Evolutionary conservation across 2,329 filamentous ascomycete genomes (phyloP).

Genomic region (Zymoseptoria tritici): DNA sequence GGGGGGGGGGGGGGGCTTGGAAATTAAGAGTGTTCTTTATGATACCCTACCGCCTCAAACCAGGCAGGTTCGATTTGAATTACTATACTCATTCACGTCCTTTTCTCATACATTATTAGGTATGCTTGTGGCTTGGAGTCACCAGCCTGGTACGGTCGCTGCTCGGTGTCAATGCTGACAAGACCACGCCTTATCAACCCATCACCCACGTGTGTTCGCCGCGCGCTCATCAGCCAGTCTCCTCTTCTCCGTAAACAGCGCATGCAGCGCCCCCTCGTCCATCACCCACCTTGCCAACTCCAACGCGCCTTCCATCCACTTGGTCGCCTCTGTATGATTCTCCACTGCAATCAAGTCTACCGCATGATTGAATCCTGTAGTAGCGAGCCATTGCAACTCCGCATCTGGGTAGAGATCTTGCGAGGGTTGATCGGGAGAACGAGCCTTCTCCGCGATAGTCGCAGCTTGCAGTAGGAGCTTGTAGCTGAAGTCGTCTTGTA

Average conservation of each 20-base stretch:
- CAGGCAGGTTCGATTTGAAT: background rate
- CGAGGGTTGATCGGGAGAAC: slow-evolving; percentile 8
- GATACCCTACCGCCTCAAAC: background rate
- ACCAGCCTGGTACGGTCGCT: background rate
- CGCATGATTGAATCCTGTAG: slow-evolving; percentile 61
- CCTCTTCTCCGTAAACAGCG: slow-evolving; percentile 32
- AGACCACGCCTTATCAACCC: background rate
- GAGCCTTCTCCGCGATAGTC: slow-evolving; percentile 39
- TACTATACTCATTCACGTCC: background rate
- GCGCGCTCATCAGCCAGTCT: slow-evolving; percentile 14
- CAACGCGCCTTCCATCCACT: slow-evolving; percentile 60
- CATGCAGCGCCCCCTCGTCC: slow-evolving; percentile 40
- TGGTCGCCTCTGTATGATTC: slow-evolving; percentile 43
- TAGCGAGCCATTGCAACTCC: slow-evolving; percentile 71
- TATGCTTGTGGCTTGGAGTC: background rate
- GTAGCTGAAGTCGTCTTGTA: slow-evolving; percentile 13
- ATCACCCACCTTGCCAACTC: slow-evolving; percentile 52
- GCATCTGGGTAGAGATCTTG: slow-evolving; percentile 49
- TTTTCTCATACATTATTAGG: background rate
- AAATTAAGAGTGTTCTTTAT: background rate
- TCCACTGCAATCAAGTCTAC: slow-evolving; percentile 56
- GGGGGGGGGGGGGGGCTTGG: background rate
- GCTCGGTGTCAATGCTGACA: background rate
- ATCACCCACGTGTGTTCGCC: background rate
- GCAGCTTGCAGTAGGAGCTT: slow-evolving; percentile 57